Evolutionary conservation across 192 early-diverging fungal genomes (phyloP).

Genomic region (Paraglomus occultum): DNA sequence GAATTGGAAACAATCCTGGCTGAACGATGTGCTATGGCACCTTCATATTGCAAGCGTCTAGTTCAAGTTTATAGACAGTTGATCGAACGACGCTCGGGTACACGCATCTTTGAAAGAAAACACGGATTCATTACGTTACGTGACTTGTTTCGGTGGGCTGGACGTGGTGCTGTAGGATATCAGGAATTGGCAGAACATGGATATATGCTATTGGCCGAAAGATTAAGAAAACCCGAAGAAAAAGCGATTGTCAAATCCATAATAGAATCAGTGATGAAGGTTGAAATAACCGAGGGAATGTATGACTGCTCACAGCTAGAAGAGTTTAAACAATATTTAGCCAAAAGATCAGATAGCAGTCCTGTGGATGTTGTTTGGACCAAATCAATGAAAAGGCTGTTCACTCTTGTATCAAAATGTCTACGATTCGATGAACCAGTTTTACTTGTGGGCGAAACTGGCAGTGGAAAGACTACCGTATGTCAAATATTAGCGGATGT

Average conservation of each 20-base stretch:
- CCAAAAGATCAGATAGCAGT: constrained; percentile 19
- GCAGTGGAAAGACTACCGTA: constrained; percentile 98
- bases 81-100: constrained; percentile 68
- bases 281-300: constrained; percentile 58
- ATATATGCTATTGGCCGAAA: constrained; percentile 92
- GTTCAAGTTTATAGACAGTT: constrained; percentile 85
- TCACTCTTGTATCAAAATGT: constrained; percentile 80
- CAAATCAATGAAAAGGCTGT: constrained; percentile 86
- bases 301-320: constrained; percentile 57
- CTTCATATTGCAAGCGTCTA: constrained; percentile 79
- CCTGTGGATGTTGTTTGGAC: constrained; percentile 83
- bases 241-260: constrained; percentile 74
- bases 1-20: constrained; percentile 92
- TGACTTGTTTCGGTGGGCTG: constrained; percentile 97
- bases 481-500: constrained; percentile 87
- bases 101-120: constrained; percentile 92
- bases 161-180: constrained; percentile 72
- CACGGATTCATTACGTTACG: constrained; percentile 95
- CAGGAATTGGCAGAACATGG: constrained; percentile 92
- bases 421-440: constrained; percentile 85
- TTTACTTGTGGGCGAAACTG: constrained; percentile 95
- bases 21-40: constrained; percentile 79
- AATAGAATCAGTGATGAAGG: constrained; percentile 79
- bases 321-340: constrained; percentile 50
- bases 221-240: constrained; percentile 81